These are phyloP conservation scores for Eimeria acervulina DNA, from an alignment of 169 alveolate genomes.

Conservation along the genomic window DNA sequence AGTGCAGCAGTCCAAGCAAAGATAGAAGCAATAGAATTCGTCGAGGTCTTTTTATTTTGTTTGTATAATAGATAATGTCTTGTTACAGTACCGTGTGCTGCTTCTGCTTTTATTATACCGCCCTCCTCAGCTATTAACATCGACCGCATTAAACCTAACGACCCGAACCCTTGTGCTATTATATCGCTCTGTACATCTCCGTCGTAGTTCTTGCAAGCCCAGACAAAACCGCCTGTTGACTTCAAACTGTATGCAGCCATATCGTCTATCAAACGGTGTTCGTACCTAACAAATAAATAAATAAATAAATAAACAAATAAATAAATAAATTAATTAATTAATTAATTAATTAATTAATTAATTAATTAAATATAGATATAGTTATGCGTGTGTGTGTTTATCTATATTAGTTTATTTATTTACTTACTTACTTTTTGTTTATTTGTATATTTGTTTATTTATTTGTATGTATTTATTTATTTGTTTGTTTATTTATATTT, in stretches of 20 bases:
- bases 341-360: no score
- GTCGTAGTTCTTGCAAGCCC: slow-evolving; percentile 99
- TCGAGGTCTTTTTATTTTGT: slow-evolving; percentile 96
- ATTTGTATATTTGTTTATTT: no score
- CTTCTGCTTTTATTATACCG: slow-evolving; percentile 95
- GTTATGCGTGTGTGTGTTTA: no score
- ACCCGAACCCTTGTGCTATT: slow-evolving; percentile 97
- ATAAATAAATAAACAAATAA: no score
- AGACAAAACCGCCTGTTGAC: slow-evolving; percentile 97
- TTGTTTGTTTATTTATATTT: no score
- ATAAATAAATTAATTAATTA: slow-evolving; percentile 72
- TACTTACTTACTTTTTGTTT: no score
- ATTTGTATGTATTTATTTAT: no score
- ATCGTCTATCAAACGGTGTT: slow-evolving; percentile 98
- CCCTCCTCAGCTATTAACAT: slow-evolving; percentile 97
- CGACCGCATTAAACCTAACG: slow-evolving; percentile 97
- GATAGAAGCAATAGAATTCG: slow-evolving; percentile 98
- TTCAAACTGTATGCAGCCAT: slow-evolving; percentile 98
- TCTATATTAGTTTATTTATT: no score
- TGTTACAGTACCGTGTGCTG: slow-evolving; percentile 99
- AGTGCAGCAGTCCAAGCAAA: slow-evolving; percentile 98
- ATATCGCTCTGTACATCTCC: slow-evolving; percentile 98
- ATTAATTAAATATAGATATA: no score
- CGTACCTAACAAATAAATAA: slow-evolving; percentile 87
- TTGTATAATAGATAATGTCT: slow-evolving; percentile 94